Conservation (phyloP, 371 early-diverging fungal species). For the Rhizopus stolonifer region DNA sequence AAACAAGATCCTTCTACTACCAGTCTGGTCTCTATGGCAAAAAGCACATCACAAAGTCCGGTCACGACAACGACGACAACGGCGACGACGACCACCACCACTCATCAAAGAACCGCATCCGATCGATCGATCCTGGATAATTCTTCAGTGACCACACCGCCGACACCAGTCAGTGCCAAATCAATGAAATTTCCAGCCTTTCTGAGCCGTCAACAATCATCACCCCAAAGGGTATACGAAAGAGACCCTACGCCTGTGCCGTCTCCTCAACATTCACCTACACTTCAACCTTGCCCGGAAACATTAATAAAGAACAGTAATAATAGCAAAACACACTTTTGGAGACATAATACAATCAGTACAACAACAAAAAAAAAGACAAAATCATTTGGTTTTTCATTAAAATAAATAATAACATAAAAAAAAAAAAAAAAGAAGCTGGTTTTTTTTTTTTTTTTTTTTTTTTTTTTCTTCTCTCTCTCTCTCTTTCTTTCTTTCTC, state of each 20-base stretch:
- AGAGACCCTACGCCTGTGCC: not conserved
- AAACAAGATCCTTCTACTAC: slow-evolving; percentile 7
- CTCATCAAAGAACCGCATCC: slow-evolving; percentile 8
- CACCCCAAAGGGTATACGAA: not conserved
- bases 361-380: slow-evolving; percentile 1
- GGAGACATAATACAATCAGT: slow-evolving; percentile 12
- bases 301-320: not conserved
- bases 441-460: slow-evolving; percentile 9
- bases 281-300: not conserved
- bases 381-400: slow-evolving; percentile 10
- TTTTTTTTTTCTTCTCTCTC: not conserved
- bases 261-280: slow-evolving; percentile 6
- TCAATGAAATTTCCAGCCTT: slow-evolving; percentile 17
- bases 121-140: slow-evolving; percentile 13
- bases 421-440: slow-evolving; percentile 1
- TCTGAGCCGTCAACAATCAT: slow-evolving; percentile 12
- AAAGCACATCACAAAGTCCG: not conserved
- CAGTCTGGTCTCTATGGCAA: not conserved
- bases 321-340: slow-evolving; percentile 9
- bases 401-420: slow-evolving; percentile 4
- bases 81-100: not conserved
- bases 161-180: not conserved
- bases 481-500: slow-evolving; percentile 8
- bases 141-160: not conserved
- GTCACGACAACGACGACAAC: not conserved